phyloP scores from a whole-genome alignment of 2,329 filamentous ascomycete species.

The Thermothelomyces thermophilus region DNA sequence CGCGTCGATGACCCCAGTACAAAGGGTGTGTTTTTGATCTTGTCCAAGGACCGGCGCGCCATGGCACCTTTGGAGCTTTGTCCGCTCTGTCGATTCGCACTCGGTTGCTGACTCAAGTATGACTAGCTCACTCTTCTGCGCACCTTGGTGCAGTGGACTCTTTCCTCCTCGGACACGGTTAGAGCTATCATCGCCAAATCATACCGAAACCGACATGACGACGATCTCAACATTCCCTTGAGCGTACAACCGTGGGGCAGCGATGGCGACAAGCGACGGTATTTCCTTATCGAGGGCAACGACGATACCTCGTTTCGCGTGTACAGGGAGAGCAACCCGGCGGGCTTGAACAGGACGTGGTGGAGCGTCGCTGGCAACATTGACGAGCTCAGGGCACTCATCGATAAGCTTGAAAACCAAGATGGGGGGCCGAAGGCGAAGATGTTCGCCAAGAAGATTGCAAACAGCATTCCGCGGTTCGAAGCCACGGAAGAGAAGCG shows the following conservation, averaged over 20 bases:
- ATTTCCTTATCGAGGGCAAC: slow-evolving; percentile 87
- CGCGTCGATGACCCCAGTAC: slow-evolving; percentile 69
- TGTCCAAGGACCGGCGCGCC: neutral
- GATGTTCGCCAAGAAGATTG: slow-evolving; percentile 69
- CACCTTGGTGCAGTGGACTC: slow-evolving; percentile 78
- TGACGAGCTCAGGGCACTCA: slow-evolving; percentile 71
- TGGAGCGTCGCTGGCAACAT: slow-evolving; percentile 88
- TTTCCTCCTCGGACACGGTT: slow-evolving; percentile 80
- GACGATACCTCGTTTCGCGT: slow-evolving; percentile 92
- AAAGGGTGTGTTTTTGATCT: slow-evolving; percentile 58
- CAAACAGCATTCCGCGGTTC: slow-evolving; percentile 76
- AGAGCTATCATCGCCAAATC: slow-evolving; percentile 75
- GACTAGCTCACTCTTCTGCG: slow-evolving; percentile 77
- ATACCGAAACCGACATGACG: slow-evolving; percentile 84
- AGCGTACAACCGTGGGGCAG: slow-evolving; percentile 75
- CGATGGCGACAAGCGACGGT: slow-evolving; percentile 82
- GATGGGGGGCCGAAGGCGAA: slow-evolving; percentile 79
- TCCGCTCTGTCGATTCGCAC: neutral
- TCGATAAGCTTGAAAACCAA: slow-evolving; percentile 65
- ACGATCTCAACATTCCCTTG: slow-evolving; percentile 72
- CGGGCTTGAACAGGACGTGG: slow-evolving; percentile 72
- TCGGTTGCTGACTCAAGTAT: slow-evolving; percentile 10
- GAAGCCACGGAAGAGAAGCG: slow-evolving; percentile 96
- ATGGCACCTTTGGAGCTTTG: neutral
- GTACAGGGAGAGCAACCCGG: slow-evolving; percentile 87